Evolutionary conservation across 768 basidiomycete genomes (phyloP).

Genomic region (Termitomyces sp.): DNA sequence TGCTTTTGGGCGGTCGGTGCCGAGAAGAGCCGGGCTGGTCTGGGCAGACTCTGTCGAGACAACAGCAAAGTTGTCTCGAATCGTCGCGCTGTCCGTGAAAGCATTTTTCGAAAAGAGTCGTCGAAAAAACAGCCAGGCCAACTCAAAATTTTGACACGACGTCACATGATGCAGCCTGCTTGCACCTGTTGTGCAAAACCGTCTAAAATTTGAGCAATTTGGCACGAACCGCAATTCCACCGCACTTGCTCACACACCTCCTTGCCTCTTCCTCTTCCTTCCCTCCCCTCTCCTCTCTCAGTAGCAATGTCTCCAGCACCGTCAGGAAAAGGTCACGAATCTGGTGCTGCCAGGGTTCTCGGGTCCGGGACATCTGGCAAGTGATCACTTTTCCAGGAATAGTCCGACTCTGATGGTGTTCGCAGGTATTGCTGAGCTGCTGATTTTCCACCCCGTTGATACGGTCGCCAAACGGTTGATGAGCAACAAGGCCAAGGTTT

Average conservation of each 20-base stretch:
- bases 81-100: conserved; percentile 30
- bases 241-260: conserved; percentile 9
- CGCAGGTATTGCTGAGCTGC: conserved; percentile 86
- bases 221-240: conserved; percentile 7
- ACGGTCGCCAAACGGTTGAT: conserved; percentile 98
- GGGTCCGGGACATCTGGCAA: conserved; percentile 91
- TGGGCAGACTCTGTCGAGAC: conserved; percentile 63
- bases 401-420: background rate
- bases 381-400: conserved; percentile 15
- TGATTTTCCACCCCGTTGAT: conserved; percentile 95
- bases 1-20: conserved; percentile 51
- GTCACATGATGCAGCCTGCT: background rate
- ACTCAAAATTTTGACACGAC: background rate
- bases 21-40: conserved; percentile 67
- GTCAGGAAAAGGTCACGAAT: conserved; percentile 68
- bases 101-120: too few relatives aligned
- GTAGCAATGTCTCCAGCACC: conserved; percentile 34
- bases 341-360: conserved; percentile 82
- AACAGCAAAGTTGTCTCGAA: conserved; percentile 46
- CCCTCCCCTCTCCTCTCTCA: background rate
- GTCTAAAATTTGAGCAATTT: conserved; percentile 10
- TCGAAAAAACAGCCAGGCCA: too few relatives aligned
- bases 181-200: conserved; percentile 6
- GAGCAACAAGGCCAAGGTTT: conserved; percentile 90
- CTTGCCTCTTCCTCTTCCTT: too few relatives aligned